Percentiles rank a stretch among this genome's conserved stretches.
Conservation (phyloP, 768 basidiomycete genomes). For the Tricholoma bakamatsutake region DNA sequence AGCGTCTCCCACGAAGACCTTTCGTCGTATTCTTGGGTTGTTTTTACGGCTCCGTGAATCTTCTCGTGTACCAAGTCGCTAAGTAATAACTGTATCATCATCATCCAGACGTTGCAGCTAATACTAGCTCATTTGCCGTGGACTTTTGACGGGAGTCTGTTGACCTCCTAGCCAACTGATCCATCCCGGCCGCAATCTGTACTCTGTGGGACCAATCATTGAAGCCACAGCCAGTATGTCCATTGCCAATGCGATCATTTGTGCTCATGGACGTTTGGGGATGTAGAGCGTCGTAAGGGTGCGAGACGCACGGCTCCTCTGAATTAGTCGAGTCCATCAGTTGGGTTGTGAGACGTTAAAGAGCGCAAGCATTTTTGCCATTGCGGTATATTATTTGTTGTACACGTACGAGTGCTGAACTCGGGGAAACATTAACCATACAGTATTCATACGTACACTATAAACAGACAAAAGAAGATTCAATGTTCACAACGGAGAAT, state of each 20-base stretch:
- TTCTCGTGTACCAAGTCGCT: conserved; percentile 14
- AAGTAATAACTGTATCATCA: conserved; percentile 18
- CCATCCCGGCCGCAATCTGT: neutral
- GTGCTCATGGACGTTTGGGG: neutral
- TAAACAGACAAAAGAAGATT: neutral
- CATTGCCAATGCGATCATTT: neutral
- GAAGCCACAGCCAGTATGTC: neutral
- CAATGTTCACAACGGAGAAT: neutral
- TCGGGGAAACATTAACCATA: neutral
- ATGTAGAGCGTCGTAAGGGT: neutral
- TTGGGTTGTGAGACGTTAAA: neutral
- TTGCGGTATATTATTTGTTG: neutral
- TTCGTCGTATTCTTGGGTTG: conserved; percentile 1
- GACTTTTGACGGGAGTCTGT: neutral
- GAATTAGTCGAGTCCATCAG: neutral
- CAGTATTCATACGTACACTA: neutral
- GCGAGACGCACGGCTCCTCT: neutral
- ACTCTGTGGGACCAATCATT: neutral
- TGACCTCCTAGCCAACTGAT: neutral
- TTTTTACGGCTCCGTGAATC: conserved; percentile 2
- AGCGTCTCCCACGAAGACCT: conserved; percentile 4
- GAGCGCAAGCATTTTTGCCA: neutral
- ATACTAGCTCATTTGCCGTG: neutral
- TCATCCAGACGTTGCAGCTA: conserved; percentile 5
- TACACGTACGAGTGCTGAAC: neutral